Percentiles rank a stretch among this genome's conserved stretches.
phyloP scores from a whole-genome alignment of 2,329 filamentous ascomycete genomes.

The Cryphonectria parasitica region DNA sequence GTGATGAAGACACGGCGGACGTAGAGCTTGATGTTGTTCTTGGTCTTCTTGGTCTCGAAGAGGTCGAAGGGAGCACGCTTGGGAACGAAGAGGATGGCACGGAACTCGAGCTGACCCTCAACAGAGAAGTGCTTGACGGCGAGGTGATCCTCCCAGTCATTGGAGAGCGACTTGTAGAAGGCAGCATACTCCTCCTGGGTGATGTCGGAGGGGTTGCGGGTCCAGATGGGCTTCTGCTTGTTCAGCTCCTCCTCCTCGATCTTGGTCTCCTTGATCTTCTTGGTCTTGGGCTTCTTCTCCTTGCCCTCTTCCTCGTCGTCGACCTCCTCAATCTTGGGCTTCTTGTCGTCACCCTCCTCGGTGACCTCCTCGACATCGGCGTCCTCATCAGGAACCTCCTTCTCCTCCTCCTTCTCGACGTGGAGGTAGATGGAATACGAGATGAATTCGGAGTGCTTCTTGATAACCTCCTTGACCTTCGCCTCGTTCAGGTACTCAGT shows the following conservation, averaged over 20 bases:
- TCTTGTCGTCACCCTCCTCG: slow-evolving; percentile 82
- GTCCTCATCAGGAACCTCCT: slow-evolving; percentile 96
- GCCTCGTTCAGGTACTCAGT: slow-evolving; percentile 96
- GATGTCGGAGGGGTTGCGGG: slow-evolving; percentile 80
- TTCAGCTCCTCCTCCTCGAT: slow-evolving; percentile 98
- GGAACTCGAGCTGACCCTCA: slow-evolving; percentile 99
- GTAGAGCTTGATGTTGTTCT: slow-evolving; percentile 99
- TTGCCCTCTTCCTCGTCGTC: slow-evolving; percentile 82
- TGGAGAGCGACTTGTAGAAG: slow-evolving; percentile 99
- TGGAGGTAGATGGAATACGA: slow-evolving; percentile 99
- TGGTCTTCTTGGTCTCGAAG: slow-evolving; percentile 99
- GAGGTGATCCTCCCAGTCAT: slow-evolving; percentile 99
- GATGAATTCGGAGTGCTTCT: slow-evolving; percentile 99
- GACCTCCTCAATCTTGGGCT: slow-evolving; percentile 93
- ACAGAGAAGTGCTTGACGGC: slow-evolving; percentile 99
- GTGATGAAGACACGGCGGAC: slow-evolving; percentile 99
- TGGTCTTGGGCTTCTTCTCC: slow-evolving; percentile 95
- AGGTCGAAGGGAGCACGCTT: slow-evolving; percentile 99
- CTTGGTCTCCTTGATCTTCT: slow-evolving; percentile 99
- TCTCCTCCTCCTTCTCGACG: slow-evolving; percentile 99
- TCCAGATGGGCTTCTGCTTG: slow-evolving; percentile 93
- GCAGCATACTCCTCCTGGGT: slow-evolving; percentile 92
- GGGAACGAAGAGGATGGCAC: slow-evolving; percentile 97
- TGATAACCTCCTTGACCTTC: slow-evolving; percentile 99
- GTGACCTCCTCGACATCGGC: slow-evolving; percentile 67